Conservation (phyloP, 1,284 basidiomycete genomes). For the Cystobasidium pallidum region DNA sequence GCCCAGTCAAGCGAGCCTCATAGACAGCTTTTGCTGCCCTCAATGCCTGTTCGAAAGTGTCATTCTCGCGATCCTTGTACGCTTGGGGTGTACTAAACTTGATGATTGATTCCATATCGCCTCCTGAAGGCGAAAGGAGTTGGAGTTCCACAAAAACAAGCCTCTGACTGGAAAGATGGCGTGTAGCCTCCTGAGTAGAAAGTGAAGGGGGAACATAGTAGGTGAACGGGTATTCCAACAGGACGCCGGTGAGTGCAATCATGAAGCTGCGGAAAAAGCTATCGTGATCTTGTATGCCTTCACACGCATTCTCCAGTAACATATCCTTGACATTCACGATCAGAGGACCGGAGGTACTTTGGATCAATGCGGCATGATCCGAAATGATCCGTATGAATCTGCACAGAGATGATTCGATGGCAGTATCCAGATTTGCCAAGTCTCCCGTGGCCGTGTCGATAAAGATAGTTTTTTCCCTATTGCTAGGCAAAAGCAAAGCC, state of each 20-base stretch:
- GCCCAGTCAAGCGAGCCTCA: neutral
- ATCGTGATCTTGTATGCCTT: neutral
- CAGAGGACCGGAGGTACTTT: neutral
- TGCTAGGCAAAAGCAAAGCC: neutral
- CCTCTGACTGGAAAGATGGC: neutral
- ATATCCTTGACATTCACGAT: neutral
- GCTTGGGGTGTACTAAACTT: conserved; percentile 32
- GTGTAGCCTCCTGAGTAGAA: neutral
- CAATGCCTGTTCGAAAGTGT: neutral
- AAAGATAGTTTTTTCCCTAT: neutral
- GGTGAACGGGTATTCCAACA: conserved; percentile 39
- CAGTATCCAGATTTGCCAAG: neutral
- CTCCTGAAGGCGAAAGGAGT: neutral
- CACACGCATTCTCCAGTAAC: neutral
- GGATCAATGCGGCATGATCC: neutral
- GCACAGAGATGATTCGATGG: neutral
- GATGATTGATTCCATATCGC: neutral
- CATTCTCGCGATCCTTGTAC: neutral
- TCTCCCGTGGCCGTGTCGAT: neutral
- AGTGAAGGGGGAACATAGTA: neutral
- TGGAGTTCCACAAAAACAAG: conserved; percentile 1
- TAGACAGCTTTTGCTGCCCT: neutral
- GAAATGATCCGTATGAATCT: neutral
- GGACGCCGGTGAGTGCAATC: conserved; percentile 14
- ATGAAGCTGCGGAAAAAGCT: neutral